Conservation (phyloP, 768 basidiomycete genomes). For the Mycena galopus region DNA sequence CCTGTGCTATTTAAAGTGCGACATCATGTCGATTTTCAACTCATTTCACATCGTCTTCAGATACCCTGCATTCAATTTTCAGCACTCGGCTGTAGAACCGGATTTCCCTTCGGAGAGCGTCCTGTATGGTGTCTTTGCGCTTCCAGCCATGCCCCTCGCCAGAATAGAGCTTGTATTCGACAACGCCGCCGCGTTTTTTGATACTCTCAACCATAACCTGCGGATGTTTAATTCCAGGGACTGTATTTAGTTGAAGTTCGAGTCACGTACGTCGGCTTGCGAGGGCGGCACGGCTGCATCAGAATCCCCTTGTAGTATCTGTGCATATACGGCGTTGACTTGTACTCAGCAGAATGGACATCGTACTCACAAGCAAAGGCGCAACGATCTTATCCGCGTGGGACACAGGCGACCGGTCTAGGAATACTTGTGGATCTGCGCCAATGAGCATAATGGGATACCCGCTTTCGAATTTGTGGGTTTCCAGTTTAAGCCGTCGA, state of each 20-base stretch:
- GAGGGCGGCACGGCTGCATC: constrained; percentile 77
- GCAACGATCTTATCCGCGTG: constrained; percentile 72
- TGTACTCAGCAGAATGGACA: background rate
- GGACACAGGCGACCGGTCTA: constrained; percentile 71
- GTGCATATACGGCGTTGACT: background rate
- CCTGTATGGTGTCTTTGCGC: constrained; percentile 65
- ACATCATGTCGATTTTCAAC: too few species aligned
- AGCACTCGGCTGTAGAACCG: constrained; percentile 66
- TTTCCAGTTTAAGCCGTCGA: constrained; percentile 63
- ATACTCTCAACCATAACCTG: constrained; percentile 65
- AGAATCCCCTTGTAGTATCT: constrained; percentile 78
- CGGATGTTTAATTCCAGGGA: background rate
- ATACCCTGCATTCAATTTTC: constrained; percentile 19
- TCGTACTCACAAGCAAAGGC: constrained; percentile 69
- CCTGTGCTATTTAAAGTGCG: too few species aligned
- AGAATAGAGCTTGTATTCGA: constrained; percentile 71
- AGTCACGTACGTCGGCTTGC: constrained; percentile 61
- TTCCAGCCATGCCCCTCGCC: constrained; percentile 80
- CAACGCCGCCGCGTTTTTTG: constrained; percentile 60
- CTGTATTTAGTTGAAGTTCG: too few species aligned
- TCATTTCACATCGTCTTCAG: too few species aligned
- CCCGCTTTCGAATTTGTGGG: constrained; percentile 79
- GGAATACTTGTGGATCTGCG: constrained; percentile 69
- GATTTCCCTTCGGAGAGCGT: constrained; percentile 66
- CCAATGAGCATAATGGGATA: constrained; percentile 77